Base-by-base conservation (phyloP, 1,139 yeast species). In the Lodderomyces pseudojiufengensis region DNA sequence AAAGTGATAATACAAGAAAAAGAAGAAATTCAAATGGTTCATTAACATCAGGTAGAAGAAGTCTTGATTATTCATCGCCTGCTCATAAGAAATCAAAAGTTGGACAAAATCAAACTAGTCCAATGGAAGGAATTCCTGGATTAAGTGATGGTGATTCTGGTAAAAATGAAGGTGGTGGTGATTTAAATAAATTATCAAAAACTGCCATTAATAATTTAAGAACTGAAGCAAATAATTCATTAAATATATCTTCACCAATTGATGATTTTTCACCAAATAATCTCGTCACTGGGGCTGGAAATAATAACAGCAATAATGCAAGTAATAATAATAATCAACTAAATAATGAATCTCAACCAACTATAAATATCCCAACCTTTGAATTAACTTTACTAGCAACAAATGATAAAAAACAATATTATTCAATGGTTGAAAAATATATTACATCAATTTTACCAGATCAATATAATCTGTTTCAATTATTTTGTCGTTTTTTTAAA, bases 401-500 rank as follows among this genome's bases (percentile, higher is more conserved):
- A 16, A 29, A 43, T 22, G 40, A 50, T 13, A 50, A 56, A 23
- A 43, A 48, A 18, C 59, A 54, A 2, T 65, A 55, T 46, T 66
- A 57, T 43, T 39, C 45, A 8, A 39, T 60, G n/a, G 64, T 63
- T 1, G 63, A 58, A 40, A 45, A 51, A 14, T 57, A 59, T 3
- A 50, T 64, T 2, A 32, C 63, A 11, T 47, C 52, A 29, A 49
- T 65, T 1, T 48, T 70, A 13, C 76, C 76, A 0, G 45, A 48
- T 26, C 58, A 59, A 31, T 43, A 48, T 9, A 59, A 50, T 31
- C 40, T 58, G 29, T 51, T 56, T 27, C 50, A 61, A 38, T 50
- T 68, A n/a, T 55, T 63, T 35, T 52, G 57, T 35, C 54, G 66
- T 14, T 69, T 54, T 43, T 67, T 66, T 52, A 64, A 63, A 40